These are phyloP conservation scores for Poa annua DNA, from an alignment of 176 grass and related monocot species.

Conservation along the genomic window DNA sequence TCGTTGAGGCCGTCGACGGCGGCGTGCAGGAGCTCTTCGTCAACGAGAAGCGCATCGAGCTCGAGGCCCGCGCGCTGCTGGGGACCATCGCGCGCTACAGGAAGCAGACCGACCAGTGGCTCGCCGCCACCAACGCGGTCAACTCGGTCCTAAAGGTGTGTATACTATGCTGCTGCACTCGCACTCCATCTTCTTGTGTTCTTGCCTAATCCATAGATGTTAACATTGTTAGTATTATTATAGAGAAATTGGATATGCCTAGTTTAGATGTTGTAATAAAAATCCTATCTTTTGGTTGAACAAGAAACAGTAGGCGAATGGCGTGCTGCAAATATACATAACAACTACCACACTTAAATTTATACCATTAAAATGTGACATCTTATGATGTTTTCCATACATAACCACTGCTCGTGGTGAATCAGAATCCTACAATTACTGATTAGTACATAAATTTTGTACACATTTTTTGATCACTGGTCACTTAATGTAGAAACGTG, in stretches of 20 bases:
- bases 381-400: background rate
- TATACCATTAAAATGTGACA: background rate
- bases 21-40: slow-evolving; percentile 64
- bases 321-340: background rate
- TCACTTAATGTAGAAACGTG: background rate
- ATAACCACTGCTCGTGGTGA: background rate
- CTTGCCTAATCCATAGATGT: background rate
- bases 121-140: slow-evolving; percentile 67
- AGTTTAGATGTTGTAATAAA: background rate
- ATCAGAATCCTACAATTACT: background rate
- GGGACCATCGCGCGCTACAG: slow-evolving; percentile 62
- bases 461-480: background rate
- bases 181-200: background rate
- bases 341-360: background rate
- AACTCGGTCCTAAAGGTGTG: slow-evolving; percentile 50
- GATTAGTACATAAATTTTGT: background rate
- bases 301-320: background rate
- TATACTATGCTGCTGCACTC: background rate
- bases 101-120: slow-evolving; percentile 84
- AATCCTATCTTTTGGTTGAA: background rate
- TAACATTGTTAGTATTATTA: background rate
- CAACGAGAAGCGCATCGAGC: slow-evolving; percentile 73
- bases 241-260: background rate
- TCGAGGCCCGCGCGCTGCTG: slow-evolving; percentile 67
- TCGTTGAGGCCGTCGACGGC: slow-evolving; percentile 11